Evolutionary conservation across 1,139 yeast genomes (phyloP).

Genomic region (Diutina mesorugosa): DNA sequence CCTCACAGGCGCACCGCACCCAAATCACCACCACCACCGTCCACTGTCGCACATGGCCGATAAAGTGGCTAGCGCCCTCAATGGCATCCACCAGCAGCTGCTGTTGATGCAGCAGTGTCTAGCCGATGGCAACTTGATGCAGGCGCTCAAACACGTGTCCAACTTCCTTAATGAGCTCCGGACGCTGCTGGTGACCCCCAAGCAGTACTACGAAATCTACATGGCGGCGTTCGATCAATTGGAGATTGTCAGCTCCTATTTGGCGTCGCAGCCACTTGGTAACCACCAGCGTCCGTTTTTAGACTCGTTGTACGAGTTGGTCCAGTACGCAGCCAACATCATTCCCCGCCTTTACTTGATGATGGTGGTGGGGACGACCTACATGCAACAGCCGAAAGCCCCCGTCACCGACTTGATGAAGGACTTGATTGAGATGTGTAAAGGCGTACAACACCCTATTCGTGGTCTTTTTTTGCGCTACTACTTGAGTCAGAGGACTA

Average conservation of each 20-base stretch:
- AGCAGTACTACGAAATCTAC: constrained; percentile 88
- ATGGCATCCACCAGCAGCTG: constrained; percentile 58
- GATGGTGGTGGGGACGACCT: constrained; percentile 91
- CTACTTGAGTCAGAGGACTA: constrained; percentile 75
- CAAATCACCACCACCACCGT: not conserved
- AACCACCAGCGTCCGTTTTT: constrained; percentile 30
- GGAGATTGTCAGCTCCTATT: constrained; percentile 50
- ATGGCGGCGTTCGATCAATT: constrained; percentile 78
- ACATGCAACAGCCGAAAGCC: constrained; percentile 65
- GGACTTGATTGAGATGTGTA: constrained; percentile 96
- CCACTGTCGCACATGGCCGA: not conserved
- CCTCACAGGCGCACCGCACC: not conserved
- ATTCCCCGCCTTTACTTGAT: constrained; percentile 85
- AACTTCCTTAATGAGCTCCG: constrained; percentile 73
- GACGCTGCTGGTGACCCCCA: constrained; percentile 67
- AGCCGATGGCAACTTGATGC: constrained; percentile 62
- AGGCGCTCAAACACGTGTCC: constrained; percentile 81
- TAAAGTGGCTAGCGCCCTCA: constrained; percentile 11
- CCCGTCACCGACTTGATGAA: constrained; percentile 82
- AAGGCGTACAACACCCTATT: constrained; percentile 95
- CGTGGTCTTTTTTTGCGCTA: constrained; percentile 83
- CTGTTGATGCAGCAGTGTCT: constrained; percentile 67
- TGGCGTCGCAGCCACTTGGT: constrained; percentile 45
- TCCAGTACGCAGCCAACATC: constrained; percentile 90
- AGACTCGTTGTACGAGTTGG: constrained; percentile 86